Base-by-base conservation (phyloP, 1,284 basidiomycete species). In the Rugosomyces carneus region DNA sequence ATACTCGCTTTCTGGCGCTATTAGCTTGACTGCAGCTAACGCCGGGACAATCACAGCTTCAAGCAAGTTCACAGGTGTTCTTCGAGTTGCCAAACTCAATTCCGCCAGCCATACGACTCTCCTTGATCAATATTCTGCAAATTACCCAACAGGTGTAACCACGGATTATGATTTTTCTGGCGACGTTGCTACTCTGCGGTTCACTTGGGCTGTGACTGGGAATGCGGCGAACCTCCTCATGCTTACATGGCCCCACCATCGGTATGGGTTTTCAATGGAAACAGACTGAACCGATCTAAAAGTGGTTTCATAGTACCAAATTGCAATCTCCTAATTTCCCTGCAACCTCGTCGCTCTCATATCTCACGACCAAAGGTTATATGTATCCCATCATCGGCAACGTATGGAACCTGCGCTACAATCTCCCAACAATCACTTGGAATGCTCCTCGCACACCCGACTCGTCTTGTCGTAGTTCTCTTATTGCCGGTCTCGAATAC, bases 1-100 rank as follows among this genome's bases (percentile, higher is more conserved):
- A 13, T 66, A 65, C 48, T 65, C 64, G 2, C 52, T 65, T 19
- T 52, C 51, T 15, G 62, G 59, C 2, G 52, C 55, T 2, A 56
- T 66, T 15, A 57, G 55, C 13, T 41, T 66, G 31, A 58, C 57
- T 19, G 63, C 63, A 10, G 48, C 38, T 24, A 45, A 52, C 16
- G 37, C 36, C 5, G 57, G 60, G 20, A 57, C 58, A 9, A 51
- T 66, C 39, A 50, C 44, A 10, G 64, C 59, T 19, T 55, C 53
- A 8, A 34, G 37, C 7, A 37, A 60, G 51, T 61, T 75, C 63
- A 52, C 63, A 47, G 51, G 71, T 57, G 60, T 76, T 59, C 50
- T 76, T 60, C 50, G 70, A 55, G 48, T 72, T 48, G 53, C 68
- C 55, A 57, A 75, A 62, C 51, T 64, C 9, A 54, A 58, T 16